phyloP scores from a whole-genome alignment of 2,329 filamentous ascomycete species.

The Penicillium brasilianum region DNA sequence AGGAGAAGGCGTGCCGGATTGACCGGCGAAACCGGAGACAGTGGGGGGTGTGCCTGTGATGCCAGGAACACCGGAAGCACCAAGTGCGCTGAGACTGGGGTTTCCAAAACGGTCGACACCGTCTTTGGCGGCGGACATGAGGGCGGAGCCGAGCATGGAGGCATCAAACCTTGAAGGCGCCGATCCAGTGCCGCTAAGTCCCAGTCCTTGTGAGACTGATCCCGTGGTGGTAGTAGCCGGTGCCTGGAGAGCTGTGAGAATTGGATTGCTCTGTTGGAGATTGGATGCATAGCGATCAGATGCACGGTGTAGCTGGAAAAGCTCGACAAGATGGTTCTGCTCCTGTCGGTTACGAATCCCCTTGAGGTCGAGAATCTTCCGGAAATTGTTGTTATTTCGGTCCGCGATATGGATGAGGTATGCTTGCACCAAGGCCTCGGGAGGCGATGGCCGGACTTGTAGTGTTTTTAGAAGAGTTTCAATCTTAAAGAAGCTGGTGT shows the following conservation, averaged over 20 bases:
- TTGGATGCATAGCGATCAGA: conserved; percentile 66
- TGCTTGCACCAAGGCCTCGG: conserved; percentile 92
- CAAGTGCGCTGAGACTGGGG: conserved; percentile 50
- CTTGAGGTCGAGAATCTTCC: conserved; percentile 94
- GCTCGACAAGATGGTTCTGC: conserved; percentile 79
- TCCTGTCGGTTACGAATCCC: conserved; percentile 81
- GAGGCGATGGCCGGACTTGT: conserved; percentile 87
- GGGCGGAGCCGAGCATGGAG: conserved; percentile 79
- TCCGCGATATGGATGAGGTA: conserved; percentile 98
- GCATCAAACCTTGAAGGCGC: conserved; percentile 74
- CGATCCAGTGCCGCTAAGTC: conserved; percentile 49
- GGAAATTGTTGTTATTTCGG: conserved; percentile 91
- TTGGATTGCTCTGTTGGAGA: conserved; percentile 70
- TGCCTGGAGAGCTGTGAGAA: conserved; percentile 68
- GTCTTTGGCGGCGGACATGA: conserved; percentile 86
- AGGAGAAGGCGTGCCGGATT: conserved; percentile 34
- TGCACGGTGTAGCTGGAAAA: conserved; percentile 85
- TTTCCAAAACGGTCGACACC: conserved; percentile 78
- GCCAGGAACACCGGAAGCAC: conserved; percentile 36
- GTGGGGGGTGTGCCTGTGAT: conserved; percentile 3
- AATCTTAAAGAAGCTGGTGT: conserved; percentile 80
- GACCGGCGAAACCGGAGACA: conserved; percentile 36
- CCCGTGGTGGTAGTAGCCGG: conserved; percentile 37
- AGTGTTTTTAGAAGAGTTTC: conserved; percentile 95
- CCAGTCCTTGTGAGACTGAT: conserved; percentile 54